Evolutionary conservation across 768 basidiomycete species (phyloP).

Genomic region (Amanita polypyramis): DNA sequence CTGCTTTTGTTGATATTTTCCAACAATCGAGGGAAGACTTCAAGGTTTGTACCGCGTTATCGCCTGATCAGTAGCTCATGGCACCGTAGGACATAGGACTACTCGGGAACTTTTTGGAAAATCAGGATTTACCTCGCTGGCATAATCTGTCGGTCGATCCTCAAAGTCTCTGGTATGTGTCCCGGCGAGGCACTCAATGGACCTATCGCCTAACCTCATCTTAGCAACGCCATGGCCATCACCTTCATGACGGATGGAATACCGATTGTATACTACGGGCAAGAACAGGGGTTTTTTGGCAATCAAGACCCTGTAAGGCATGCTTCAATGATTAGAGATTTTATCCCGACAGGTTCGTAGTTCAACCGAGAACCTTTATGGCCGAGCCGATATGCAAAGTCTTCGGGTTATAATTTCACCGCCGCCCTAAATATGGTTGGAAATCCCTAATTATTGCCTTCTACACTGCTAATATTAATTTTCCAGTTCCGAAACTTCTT

Average conservation of each 20-base stretch:
- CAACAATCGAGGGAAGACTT: constrained; percentile 43
- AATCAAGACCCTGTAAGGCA: constrained; percentile 49
- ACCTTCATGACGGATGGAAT: constrained; percentile 77
- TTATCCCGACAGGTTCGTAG: constrained; percentile 20
- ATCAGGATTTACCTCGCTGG: constrained; percentile 72
- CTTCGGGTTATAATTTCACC: constrained; percentile 46
- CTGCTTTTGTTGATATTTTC: constrained; percentile 42
- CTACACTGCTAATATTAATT: background rate
- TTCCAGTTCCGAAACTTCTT: constrained; percentile 55
- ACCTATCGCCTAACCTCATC: background rate
- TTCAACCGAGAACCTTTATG: constrained; percentile 71
- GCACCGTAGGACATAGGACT: constrained; percentile 25
- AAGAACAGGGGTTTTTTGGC: constrained; percentile 65
- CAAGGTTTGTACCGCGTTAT: constrained; percentile 20
- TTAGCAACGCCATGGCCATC: constrained; percentile 64
- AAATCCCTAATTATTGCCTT: background rate
- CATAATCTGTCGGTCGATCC: constrained; percentile 60
- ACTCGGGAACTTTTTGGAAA: constrained; percentile 74
- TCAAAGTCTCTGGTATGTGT: constrained; percentile 53
- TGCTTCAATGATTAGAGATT: background rate
- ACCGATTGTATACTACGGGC: constrained; percentile 75
- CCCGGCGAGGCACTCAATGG: background rate
- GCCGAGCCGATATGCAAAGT: constrained; percentile 54
- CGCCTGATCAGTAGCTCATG: constrained; percentile 3
- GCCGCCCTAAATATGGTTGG: constrained; percentile 48